Base-by-base conservation (phyloP, 2,329 filamentous ascomycete genomes). In the Phaeosphaeria sp. region DNA sequence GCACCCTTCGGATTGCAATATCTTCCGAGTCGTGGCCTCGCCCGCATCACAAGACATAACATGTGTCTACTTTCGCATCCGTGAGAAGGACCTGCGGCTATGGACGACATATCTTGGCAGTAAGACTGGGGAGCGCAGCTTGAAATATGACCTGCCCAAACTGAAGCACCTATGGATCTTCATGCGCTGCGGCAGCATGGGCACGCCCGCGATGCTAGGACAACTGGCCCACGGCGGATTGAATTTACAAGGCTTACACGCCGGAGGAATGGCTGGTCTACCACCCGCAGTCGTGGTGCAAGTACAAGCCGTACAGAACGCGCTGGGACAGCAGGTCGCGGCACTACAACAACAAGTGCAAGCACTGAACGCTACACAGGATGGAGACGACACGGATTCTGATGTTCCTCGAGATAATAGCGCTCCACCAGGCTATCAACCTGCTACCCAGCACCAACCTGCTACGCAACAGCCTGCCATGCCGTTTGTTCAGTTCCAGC, bases 1-100 rank as follows among this genome's bases (percentile, higher is more conserved):
- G 4, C 76, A 78, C 51, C 76, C 76, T 6, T 74, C 70, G 49
- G 76, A 78, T 55, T 75, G 72, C 61, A 78, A 75, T 65, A 73
- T 78, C 60, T 78, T 78, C 61, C 70, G 74, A 58, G 66, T 77
- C 45, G 61, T 76, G 22, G 55, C 73, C 15, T 71, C 73, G 9
- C 67, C 67, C 6, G 67, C 64, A 43, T 70, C 73, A 3, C 53
- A 60, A 18, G 57, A 62, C 47, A 72, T 78, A 13, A 64, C 64
- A 25, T 67, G 63, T 9, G 70, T 77, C 4, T 74, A 71, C 56
- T 68, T 78, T 27, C 72, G 74, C 27, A 73, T 78, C 45, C 70
- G 71, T 40, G 74, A 78, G 44, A 71, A 71, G 36, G 76, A 78
- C 49, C 60, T 78, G 30, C 63, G 71, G 22, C 61, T 78, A 27